These are phyloP conservation scores for Fomitopsis palustris DNA, from an alignment of 1,284 basidiomycete species.

Conservation along the genomic window DNA sequence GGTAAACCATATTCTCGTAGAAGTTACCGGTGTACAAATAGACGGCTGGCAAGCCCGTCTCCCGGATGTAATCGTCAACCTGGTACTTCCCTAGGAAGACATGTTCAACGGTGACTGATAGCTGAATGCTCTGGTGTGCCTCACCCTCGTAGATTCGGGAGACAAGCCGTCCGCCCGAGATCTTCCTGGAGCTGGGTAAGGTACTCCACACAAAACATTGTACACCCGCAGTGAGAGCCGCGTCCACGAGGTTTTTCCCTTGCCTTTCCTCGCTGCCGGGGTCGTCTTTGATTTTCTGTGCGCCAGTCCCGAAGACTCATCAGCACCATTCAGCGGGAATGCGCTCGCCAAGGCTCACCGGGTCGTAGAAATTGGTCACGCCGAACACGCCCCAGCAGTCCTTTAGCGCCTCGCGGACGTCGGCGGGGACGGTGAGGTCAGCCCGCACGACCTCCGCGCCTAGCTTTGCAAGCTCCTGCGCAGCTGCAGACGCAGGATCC, in stretches of 20 bases:
- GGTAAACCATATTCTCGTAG: constrained; percentile 24
- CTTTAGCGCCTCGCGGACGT: constrained; percentile 13
- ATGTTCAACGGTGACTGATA: neutral
- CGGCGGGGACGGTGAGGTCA: constrained; percentile 16
- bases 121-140: neutral
- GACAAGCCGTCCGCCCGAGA: constrained; percentile 21
- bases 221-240: constrained; percentile 14
- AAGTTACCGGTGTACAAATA: constrained; percentile 24
- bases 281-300: constrained; percentile 21
- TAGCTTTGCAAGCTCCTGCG: constrained; percentile 11
- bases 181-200: constrained; percentile 18
- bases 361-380: constrained; percentile 25
- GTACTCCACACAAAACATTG: constrained; percentile 24
- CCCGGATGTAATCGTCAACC: constrained; percentile 21
- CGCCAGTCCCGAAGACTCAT: constrained; percentile 1
- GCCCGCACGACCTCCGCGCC: constrained; percentile 20
- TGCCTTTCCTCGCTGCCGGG: constrained; percentile 23
- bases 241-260: constrained; percentile 22
- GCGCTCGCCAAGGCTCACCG: constrained; percentile 7
- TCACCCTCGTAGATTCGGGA: constrained; percentile 22
- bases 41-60: constrained; percentile 11
- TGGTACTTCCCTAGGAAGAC: constrained; percentile 16
- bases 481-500: constrained; percentile 13
- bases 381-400: constrained; percentile 25
- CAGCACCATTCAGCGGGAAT: constrained; percentile 13